A percentile compares a stretch with the other conserved stretches of the same genome.
Conservation (phyloP, 2,329 filamentous ascomycete genomes). For the Talaromyces sp. region DNA sequence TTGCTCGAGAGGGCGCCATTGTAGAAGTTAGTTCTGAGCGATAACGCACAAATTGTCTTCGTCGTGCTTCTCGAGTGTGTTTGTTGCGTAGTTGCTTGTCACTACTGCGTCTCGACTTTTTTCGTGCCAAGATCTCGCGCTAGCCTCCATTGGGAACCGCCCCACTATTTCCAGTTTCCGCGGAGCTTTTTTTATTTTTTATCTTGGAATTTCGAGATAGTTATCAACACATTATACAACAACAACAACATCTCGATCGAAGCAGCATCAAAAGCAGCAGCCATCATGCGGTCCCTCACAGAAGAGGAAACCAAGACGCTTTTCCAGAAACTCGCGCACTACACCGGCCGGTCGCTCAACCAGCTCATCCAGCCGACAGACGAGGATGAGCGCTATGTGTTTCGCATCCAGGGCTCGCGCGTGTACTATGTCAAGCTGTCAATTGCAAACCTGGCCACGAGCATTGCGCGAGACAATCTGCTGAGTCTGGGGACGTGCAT, state of each 20-base stretch:
- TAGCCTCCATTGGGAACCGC: slow-evolving; percentile 16
- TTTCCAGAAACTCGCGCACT: slow-evolving; percentile 89
- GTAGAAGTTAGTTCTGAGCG: not conserved
- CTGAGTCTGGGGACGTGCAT: slow-evolving; percentile 86
- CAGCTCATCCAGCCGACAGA: slow-evolving; percentile 72
- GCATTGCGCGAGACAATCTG: slow-evolving; percentile 73
- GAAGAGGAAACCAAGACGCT: slow-evolving; percentile 63
- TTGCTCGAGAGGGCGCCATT: slow-evolving; percentile 46
- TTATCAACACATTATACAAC: not conserved
- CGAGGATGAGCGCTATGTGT: slow-evolving; percentile 76
- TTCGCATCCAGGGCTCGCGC: slow-evolving; percentile 74
- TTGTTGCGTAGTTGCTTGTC: not conserved
- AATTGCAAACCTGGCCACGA: slow-evolving; percentile 86
- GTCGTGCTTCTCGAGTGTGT: not conserved
- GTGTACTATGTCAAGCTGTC: slow-evolving; percentile 91
- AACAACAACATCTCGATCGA: not conserved
- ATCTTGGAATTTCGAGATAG: not conserved
- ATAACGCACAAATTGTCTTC: not conserved
- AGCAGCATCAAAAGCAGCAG: not conserved
- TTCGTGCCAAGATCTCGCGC: slow-evolving; percentile 27
- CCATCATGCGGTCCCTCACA: slow-evolving; percentile 73
- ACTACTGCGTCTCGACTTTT: slow-evolving; percentile 15
- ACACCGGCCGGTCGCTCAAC: slow-evolving; percentile 81
- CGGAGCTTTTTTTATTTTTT: slow-evolving; percentile 17
- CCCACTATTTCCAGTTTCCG: slow-evolving; percentile 21